Evolutionary conservation across 768 basidiomycete genomes (phyloP).

Genomic region (Leccinum uliginosum): DNA sequence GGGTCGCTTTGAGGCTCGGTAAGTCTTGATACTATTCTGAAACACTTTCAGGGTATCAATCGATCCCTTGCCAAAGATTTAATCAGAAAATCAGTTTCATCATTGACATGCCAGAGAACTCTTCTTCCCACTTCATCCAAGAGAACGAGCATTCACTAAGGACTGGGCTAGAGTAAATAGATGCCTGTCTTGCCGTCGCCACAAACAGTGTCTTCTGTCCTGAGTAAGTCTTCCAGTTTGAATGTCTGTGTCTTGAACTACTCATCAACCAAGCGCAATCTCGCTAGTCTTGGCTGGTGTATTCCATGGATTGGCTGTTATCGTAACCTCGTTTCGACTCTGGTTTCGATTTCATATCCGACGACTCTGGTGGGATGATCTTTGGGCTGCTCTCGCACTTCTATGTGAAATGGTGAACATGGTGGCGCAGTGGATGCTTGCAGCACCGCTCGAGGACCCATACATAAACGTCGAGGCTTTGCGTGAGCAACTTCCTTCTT

Average conservation of each 20-base stretch:
- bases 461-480: slow-evolving; percentile 5
- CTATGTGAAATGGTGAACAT: slow-evolving; percentile 7
- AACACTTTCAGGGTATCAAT: slow-evolving; percentile 1
- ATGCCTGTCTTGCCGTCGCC: slow-evolving; percentile 10
- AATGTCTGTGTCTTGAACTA: neutral
- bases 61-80: neutral
- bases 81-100: neutral
- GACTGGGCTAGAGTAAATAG: neutral
- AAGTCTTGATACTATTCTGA: neutral
- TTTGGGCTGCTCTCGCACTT: slow-evolving; percentile 21
- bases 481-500: slow-evolving; percentile 9
- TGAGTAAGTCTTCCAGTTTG: slow-evolving; percentile 12
- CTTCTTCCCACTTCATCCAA: neutral
- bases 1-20: neutral
- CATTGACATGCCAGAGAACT: neutral
- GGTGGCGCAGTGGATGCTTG: slow-evolving; percentile 11
- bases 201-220: slow-evolving; percentile 10
- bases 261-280: neutral
- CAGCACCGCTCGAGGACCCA: slow-evolving; percentile 27
- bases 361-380: slow-evolving; percentile 29
- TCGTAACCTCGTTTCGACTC: slow-evolving; percentile 24
- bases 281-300: slow-evolving; percentile 16
- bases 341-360: slow-evolving; percentile 21
- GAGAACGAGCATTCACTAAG: neutral
- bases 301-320: slow-evolving; percentile 17